Conservation (phyloP, 805 yeast species). For the Saccharomycopsis javanensis region DNA sequence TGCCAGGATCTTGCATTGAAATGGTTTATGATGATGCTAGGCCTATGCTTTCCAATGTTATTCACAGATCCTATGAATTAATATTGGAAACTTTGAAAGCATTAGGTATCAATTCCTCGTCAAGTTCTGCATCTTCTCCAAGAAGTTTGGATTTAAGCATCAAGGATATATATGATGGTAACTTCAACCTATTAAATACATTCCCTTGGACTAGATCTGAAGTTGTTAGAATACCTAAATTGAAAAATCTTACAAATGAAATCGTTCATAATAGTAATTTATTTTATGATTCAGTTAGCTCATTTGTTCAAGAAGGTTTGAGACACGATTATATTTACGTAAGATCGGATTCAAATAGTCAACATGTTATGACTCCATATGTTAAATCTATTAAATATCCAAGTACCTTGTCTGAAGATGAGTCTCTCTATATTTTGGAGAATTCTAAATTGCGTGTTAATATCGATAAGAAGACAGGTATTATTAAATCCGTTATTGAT, state of each 20-base stretch:
- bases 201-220: slow-evolving; percentile 55
- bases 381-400: slow-evolving; percentile 31
- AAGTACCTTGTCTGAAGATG: slow-evolving; percentile 37
- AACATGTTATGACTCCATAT: slow-evolving; percentile 16
- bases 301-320: slow-evolving; percentile 19
- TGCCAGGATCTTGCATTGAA: slow-evolving; percentile 94
- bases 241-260: background rate
- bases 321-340: slow-evolving; percentile 22
- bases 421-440: slow-evolving; percentile 38
- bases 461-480: slow-evolving; percentile 46
- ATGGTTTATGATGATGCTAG: slow-evolving; percentile 88
- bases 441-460: slow-evolving; percentile 54
- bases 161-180: slow-evolving; percentile 12
- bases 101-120: slow-evolving; percentile 24
- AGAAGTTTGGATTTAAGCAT: background rate
- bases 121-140: background rate
- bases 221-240: slow-evolving; percentile 32
- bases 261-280: background rate
- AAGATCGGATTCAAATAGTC: background rate
- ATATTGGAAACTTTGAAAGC: slow-evolving; percentile 41
- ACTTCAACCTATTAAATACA: slow-evolving; percentile 37
- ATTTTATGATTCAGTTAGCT: slow-evolving; percentile 3
- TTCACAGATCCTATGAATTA: slow-evolving; percentile 43
- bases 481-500: slow-evolving; percentile 57
- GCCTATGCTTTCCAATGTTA: slow-evolving; percentile 58